Conservation (phyloP, 2,329 filamentous ascomycete species). For the Exophiala oligosperma region DNA sequence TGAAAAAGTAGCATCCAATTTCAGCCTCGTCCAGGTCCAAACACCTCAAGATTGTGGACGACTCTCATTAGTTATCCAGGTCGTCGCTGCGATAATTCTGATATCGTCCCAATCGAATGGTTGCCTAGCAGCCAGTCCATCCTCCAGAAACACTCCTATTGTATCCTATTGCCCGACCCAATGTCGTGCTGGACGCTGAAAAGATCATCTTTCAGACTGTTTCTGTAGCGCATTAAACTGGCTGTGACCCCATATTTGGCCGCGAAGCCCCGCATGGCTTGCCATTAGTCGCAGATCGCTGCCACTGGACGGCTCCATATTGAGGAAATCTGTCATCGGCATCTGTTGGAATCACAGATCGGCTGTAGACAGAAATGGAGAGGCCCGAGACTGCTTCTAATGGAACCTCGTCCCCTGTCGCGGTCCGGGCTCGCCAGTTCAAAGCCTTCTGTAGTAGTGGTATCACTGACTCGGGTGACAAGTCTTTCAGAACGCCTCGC, state of each 20-base stretch:
- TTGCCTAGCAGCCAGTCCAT: too few species aligned
- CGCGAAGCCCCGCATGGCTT: slow-evolving; percentile 17
- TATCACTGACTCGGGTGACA: slow-evolving; percentile 19
- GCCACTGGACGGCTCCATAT: slow-evolving; percentile 25
- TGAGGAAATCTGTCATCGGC: slow-evolving; percentile 17
- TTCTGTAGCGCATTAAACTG: not conserved
- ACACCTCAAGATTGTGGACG: not conserved
- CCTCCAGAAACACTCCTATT: too few species aligned
- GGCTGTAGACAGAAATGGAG: slow-evolving; percentile 26
- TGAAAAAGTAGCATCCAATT: slow-evolving; percentile 3
- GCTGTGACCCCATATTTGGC: not conserved
- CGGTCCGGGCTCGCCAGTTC: slow-evolving; percentile 20
- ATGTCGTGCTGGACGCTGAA: too few species aligned
- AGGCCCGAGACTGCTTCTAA: slow-evolving; percentile 16
- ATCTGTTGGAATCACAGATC: slow-evolving; percentile 17
- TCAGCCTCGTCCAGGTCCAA: not conserved
- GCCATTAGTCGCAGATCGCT: slow-evolving; percentile 14
- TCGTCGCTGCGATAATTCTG: not conserved
- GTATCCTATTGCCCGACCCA: too few species aligned
- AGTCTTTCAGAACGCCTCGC: slow-evolving; percentile 22
- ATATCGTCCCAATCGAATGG: too few species aligned
- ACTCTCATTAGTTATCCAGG: not conserved
- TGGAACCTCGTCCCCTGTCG: slow-evolving; percentile 19
- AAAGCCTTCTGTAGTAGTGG: slow-evolving; percentile 25
- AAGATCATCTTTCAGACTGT: too few species aligned